phyloP scores from a whole-genome alignment of 2,329 filamentous ascomycete species.

The Aspergillus phoenicis region DNA sequence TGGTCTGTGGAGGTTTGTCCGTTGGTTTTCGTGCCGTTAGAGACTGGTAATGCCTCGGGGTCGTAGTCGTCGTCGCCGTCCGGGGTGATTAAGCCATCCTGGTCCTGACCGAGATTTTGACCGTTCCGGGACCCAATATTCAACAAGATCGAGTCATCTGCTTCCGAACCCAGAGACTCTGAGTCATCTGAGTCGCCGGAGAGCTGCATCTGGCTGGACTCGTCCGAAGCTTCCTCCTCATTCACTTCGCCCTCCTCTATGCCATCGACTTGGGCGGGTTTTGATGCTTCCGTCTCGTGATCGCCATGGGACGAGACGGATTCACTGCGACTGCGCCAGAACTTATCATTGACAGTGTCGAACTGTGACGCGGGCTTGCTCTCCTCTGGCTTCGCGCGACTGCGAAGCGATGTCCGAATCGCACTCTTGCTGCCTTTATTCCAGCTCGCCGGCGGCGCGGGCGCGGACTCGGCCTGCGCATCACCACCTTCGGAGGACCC shows the following conservation, averaged over 20 bases:
- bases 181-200: conserved; percentile 38
- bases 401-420: conserved; percentile 47
- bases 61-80: conserved; percentile 25
- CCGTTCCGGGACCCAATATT: conserved; percentile 37
- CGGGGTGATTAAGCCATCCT: conserved; percentile 11
- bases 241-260: conserved; percentile 36
- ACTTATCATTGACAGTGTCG: conserved; percentile 40
- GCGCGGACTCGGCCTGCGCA: conserved; percentile 16
- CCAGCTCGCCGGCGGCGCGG: conserved; percentile 43
- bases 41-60: conserved; percentile 23
- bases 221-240: conserved; percentile 18
- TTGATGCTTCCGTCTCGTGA: conserved; percentile 12
- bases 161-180: conserved; percentile 37
- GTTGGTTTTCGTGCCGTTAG: conserved; percentile 11
- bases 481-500: conserved; percentile 20
- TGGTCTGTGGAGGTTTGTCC: conserved; percentile 5
- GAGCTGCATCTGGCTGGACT: conserved; percentile 16
- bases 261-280: conserved; percentile 16
- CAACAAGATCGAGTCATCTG: conserved; percentile 47
- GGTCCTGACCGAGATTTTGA: conserved; percentile 13
- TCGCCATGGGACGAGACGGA: conserved; percentile 30
- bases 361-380: conserved; percentile 28
- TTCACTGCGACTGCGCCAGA: conserved; percentile 42
- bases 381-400: conserved; percentile 24
- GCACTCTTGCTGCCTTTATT: conserved; percentile 47